Base-by-base conservation (phyloP, 2,329 filamentous ascomycete genomes). In the Talaromyces sp. region DNA sequence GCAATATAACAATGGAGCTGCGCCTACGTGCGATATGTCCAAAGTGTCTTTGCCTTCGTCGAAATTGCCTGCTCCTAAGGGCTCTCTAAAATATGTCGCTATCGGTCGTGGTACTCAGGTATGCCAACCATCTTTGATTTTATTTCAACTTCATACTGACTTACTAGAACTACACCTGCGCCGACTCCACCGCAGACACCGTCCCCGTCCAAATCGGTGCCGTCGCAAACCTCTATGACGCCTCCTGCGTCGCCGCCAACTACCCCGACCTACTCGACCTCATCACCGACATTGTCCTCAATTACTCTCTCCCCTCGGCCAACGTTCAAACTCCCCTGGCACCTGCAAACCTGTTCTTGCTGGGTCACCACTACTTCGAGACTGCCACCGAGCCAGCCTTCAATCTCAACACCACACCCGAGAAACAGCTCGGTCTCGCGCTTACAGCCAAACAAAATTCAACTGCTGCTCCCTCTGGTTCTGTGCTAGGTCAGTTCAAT, bases 141-240 rank as follows among this genome's bases (percentile, higher is more conserved):
- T 7, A 9, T n/a, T 19, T 0, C 10, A 11, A 19, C 24, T 27
- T 52, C 52, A 16, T 27, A 58, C 22, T 65, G 19, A 33, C 37
- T 39, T 22, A 22, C 14, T 89, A 97, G 81, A 97, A 97, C 84
- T 98, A 97, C 82, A 96, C 92, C 60, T 97, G 94, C 82, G 82
- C 85, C 65, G 80, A 84, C 62, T 78, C 78, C 67, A 85, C 90
- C 70, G 74, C 85, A 1, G 85, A 84, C 3, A 84, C 87, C 0
- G 79, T 79, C 0, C 93, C 94, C 14, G 82, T 81, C 10, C 83
- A 88, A 19, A 77, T 82, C 59, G 94, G 94, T 68, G 94, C 94
- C 62, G 74, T 92, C 0, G 94, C 94, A 63, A 88, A 87, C 1
- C 90, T 98, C 71, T 97, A 91, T 87, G 93, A 97, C 79, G 90